Conservation (phyloP, 805 yeast genomes). For the Teunomyces kruisii region DNA sequence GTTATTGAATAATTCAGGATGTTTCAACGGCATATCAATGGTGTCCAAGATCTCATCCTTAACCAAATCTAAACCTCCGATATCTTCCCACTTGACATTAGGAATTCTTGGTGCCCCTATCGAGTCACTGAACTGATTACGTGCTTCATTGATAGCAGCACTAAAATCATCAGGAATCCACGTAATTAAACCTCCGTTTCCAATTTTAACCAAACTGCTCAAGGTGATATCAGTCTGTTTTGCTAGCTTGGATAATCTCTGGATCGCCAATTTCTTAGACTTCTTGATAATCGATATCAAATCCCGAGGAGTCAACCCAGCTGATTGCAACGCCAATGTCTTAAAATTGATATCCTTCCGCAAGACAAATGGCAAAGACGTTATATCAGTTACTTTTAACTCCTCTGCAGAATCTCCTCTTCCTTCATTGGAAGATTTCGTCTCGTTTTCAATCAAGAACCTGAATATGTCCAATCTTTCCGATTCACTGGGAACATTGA, state of each 20-base stretch:
- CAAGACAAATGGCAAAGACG: slow-evolving; percentile 19
- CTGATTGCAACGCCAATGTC: slow-evolving; percentile 77
- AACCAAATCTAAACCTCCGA: slow-evolving; percentile 89
- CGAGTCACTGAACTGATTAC: slow-evolving; percentile 87
- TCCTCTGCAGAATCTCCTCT: slow-evolving; percentile 28
- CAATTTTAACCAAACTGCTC: slow-evolving; percentile 37
- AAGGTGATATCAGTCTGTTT: slow-evolving; percentile 15
- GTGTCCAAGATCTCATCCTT: slow-evolving; percentile 94
- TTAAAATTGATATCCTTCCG: slow-evolving; percentile 46
- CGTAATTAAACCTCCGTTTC: slow-evolving; percentile 55
- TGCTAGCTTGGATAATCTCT: slow-evolving; percentile 42
- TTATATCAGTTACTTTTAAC: slow-evolving; percentile 15
- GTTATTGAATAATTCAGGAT: slow-evolving; percentile 82
- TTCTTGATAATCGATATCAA: slow-evolving; percentile 65
- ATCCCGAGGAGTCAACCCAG: slow-evolving; percentile 89
- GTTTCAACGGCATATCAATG: slow-evolving; percentile 91
- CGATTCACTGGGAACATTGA: slow-evolving; percentile 74
- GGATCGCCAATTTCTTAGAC: slow-evolving; percentile 59
- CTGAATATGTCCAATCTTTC: slow-evolving; percentile 69
- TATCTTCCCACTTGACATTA: slow-evolving; percentile 93
- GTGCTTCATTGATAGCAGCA: slow-evolving; percentile 71
- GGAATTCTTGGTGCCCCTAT: slow-evolving; percentile 98
- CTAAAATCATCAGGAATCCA: slow-evolving; percentile 63
- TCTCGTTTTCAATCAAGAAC: slow-evolving; percentile 39
- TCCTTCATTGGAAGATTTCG: slow-evolving; percentile 6